Base-by-base conservation (phyloP, 768 basidiomycete genomes). In the Lepiota venenata region DNA sequence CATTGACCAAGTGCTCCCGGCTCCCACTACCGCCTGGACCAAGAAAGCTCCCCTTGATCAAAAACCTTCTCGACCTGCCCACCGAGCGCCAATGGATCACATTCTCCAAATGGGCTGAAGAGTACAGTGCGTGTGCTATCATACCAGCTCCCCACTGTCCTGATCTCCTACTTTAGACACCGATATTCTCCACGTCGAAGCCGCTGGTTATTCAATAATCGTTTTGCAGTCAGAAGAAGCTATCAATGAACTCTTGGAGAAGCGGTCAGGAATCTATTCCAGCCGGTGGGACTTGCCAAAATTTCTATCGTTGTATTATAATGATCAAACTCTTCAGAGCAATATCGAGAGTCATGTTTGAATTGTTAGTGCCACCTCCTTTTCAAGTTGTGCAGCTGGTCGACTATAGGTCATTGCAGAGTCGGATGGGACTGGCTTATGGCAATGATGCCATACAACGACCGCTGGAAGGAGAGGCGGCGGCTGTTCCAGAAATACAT, bases 51-150 rank as follows among this genome's bases (percentile, higher is more conserved):
- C 78, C 77, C 6, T 47, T 79, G 7, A 21, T 80, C 27, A 77
- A 74, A 1, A 80, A 79, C 56, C 58, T 77, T 14, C 61, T 75
- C 1, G 70, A 74, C 40, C 65, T 78, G 60, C 78, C 78, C 16
- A 62, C 69, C 3, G 53, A 61, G 29, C 69, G 68, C 16, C 69
- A 70, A 22, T 80, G 78, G 76, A 56, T 74, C 48, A 66, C 71
- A 29, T 78, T 72, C 53, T 25, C 66, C 4, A 55, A 69, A 43
- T 78, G 77, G 79, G 71, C 67, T 22, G 61, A 68, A 45, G 66
- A 73, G 64, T 77, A 70, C 41, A 68, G 78, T 66, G 44, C 32
- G 32, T 9, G 58, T 58, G 20, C 4, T 29, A 9, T 21, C 9
- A 10, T 29, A 43, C 15, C 20, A 15, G 4, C 6, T 32, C 32